Base-by-base conservation (phyloP, 129 eudicot species). In the Tanacetum coccineum region DNA sequence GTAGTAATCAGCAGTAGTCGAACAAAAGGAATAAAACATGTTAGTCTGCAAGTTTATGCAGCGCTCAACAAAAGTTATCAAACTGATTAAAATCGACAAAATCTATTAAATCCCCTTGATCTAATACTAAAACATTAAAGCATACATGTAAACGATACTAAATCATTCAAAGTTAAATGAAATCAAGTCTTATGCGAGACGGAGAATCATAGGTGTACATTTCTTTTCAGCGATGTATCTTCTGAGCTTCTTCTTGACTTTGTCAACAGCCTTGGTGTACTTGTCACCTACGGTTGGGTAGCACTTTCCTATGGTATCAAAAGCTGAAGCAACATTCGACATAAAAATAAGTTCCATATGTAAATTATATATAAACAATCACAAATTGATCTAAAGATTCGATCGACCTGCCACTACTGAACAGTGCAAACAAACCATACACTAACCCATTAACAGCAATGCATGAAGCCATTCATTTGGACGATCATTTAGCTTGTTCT, bases 181-280 rank as follows among this genome's bases (percentile, higher is more conserved):
- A 63, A 28, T 50, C 4, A 56, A 62, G 68, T 59, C 81, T 70
- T 86, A 90, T 95, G 91, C 97, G 20, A 87, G 66, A 25, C 95
- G 87, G 45, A 90, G 97, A 56, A 90, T 80, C 78, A 90, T 48
- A 44, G 97, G 87, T 64, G 96, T 90, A 32, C 95, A 86, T 49
- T 76, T 66, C 81, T 86, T 89, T 64, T 86, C 95, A 44, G 88
- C 85, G 9, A 87, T 84, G 13, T 82, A 65, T 47, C 88, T 91
- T 76, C 89, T 84, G 52, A 90, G 87, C 79, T 87, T 90, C 81
- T 72, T 90, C 82, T 61, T 84, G 77, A 83, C 80, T 55, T 87
- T 84, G n/a, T 86, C 95, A 45, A 90, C 70, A 40, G 91, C 95
- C 74, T 71, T 77, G 44, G 54, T 46, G 75, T 90, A 90, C 64